Evolutionary conservation across 1,284 basidiomycete species (phyloP), one percentile per base, ranked within the genome.

Genomic region (Xerocomus nothofagi): DNA sequence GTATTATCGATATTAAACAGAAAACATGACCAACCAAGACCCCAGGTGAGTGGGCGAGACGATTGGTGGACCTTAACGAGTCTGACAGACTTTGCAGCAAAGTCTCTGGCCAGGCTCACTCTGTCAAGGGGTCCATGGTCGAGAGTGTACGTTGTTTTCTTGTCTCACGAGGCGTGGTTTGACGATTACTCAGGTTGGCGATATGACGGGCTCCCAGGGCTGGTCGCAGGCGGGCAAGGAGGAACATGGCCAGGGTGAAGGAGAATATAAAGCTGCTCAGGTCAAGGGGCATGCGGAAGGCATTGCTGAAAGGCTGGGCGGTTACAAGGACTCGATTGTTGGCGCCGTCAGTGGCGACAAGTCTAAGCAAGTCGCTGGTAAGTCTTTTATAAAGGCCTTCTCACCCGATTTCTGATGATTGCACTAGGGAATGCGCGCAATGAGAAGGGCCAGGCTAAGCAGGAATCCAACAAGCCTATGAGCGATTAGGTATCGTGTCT

Each of bases 291-390:
- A 73, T 53, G 78, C 70, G 15, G 78, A 88, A 57, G 87, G 87
- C 32, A 68, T 71, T 4, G 49, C 70, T 7, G 86, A 89, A 65
- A 78, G 79, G 49, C 33, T 82, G 18, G 67, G 67, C 36, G 88
- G 87, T 48, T 88, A 86, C 73, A 81, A 81, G 57, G 84, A 88
- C 57, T 71, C 80, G 20, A 70, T 89, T 26, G 75, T 82, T 30
- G 86, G 83, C 30, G 80, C 86, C 5, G 55, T 87, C 32, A 79
- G 74, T 14, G 86, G 84, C 31, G 86, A 89, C 68, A 79, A 80
- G 61, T 50, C 72, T 29, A 79, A 88, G 65, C 77, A 89, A 64
- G 59, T 67, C 21, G 44, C 72, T 17, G 86, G 86, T 76, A 59
- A 65, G 75, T 59, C 1, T 7, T 18, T 24, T 23, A n/a, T 14